Percentiles rank a stretch among this genome's conserved stretches.
Evolutionary conservation across 257 asterid species (phyloP).

Genomic region (Oldenlandia corymbosa): DNA sequence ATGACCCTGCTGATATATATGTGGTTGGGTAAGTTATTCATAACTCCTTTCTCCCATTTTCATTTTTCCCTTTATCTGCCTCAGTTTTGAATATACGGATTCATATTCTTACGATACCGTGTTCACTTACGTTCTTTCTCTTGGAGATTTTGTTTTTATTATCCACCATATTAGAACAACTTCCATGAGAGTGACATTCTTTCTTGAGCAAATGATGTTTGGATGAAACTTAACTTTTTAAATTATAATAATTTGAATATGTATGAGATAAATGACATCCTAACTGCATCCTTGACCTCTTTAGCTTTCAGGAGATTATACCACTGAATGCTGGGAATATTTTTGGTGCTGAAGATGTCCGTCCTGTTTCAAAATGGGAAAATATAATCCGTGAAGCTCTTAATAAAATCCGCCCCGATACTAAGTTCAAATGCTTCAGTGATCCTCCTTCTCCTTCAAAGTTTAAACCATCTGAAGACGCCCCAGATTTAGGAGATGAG

Average conservation of each 20-base stretch:
- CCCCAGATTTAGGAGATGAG: conserved; percentile 57
- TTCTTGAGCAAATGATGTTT: neutral
- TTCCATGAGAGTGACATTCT: neutral
- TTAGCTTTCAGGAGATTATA: conserved; percentile 89
- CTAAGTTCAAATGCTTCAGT: conserved; percentile 71
- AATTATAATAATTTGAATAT: neutral
- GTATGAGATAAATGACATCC: neutral
- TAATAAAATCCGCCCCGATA: conserved; percentile 47
- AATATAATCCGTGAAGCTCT: conserved; percentile 76
- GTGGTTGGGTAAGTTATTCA: conserved; percentile 68
- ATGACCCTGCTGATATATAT: conserved; percentile 80
- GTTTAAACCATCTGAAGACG: conserved; percentile 70
- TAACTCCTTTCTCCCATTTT: neutral
- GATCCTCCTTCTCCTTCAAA: conserved; percentile 85
- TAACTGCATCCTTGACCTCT: conserved; percentile 16
- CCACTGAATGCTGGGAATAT: conserved; percentile 93
- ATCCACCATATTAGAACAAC: neutral
- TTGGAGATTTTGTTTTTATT: neutral
- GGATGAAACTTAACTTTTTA: neutral
- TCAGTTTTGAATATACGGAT: too few species aligned
- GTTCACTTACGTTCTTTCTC: neutral
- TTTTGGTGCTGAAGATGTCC: conserved; percentile 87
- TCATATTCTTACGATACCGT: too few species aligned
- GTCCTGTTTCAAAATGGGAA: conserved; percentile 88
- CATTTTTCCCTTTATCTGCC: neutral